A percentile compares a stretch with the other conserved stretches of the same genome.
These are phyloP conservation scores for Lavandula angustifolia DNA, from an alignment of 257 asterid species.

Conservation along the genomic window DNA sequence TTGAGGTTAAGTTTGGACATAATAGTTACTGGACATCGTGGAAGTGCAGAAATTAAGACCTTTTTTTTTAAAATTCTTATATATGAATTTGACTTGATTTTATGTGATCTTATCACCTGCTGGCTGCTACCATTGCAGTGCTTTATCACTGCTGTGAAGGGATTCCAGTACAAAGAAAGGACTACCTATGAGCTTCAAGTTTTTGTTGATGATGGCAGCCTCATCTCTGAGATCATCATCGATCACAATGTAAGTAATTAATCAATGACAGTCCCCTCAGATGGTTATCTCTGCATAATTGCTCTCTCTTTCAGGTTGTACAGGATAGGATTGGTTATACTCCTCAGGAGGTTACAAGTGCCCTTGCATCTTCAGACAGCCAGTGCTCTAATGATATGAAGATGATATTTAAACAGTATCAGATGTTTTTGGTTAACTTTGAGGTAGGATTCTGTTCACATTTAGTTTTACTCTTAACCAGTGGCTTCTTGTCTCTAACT, in stretches of 20 bases:
- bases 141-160: slow-evolving; percentile 75
- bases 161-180: slow-evolving; percentile 62
- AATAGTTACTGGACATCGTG: not conserved
- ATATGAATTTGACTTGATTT: slow-evolving; percentile 13
- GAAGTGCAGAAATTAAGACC: not conserved
- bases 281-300: slow-evolving; percentile 28
- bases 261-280: slow-evolving; percentile 16
- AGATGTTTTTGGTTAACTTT: slow-evolving; percentile 64
- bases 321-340: slow-evolving; percentile 62
- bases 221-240: slow-evolving; percentile 74
- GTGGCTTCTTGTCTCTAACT: not conserved
- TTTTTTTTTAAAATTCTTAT: not conserved
- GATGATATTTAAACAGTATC: slow-evolving; percentile 62
- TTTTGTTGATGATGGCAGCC: slow-evolving; percentile 93
- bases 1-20: not conserved
- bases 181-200: slow-evolving; percentile 69
- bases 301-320: slow-evolving; percentile 57
- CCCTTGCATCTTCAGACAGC: slow-evolving; percentile 54
- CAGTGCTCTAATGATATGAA: slow-evolving; percentile 46
- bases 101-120: slow-evolving; percentile 14
- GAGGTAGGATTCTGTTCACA: slow-evolving; percentile 56
- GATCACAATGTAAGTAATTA: slow-evolving; percentile 67
- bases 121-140: slow-evolving; percentile 68
- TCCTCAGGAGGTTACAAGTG: slow-evolving; percentile 69
- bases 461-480: not conserved